A percentile compares a stretch with the other conserved stretches of the same genome.
Conservation (phyloP, 1,284 basidiomycete species). For the Vanrija sp. region DNA sequence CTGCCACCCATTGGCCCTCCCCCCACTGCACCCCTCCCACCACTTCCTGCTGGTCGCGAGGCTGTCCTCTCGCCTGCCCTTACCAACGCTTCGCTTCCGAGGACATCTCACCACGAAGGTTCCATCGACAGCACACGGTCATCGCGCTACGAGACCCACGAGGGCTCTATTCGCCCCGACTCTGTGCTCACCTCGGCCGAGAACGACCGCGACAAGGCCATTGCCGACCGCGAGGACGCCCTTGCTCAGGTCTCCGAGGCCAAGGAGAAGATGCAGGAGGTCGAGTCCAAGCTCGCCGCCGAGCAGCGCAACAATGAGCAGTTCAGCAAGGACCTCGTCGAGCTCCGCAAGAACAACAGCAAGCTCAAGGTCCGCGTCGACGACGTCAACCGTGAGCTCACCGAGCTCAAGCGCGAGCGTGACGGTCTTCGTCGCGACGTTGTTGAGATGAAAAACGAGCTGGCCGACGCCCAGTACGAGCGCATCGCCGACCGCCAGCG, state of each 20-base stretch:
- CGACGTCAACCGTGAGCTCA: slow-evolving; percentile 22
- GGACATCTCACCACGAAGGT: slow-evolving; percentile 13
- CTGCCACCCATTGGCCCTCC: slow-evolving; percentile 43
- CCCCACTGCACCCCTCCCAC: slow-evolving; percentile 39
- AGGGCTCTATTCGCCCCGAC: slow-evolving; percentile 8
- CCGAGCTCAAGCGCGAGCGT: slow-evolving; percentile 35
- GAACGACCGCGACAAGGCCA: slow-evolving; percentile 12
- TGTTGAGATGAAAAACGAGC: slow-evolving; percentile 24
- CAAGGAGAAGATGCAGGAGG: slow-evolving; percentile 8
- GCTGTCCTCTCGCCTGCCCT: slow-evolving; percentile 16
- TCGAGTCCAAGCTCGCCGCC: slow-evolving; percentile 10
- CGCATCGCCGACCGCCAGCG: slow-evolving; percentile 37
- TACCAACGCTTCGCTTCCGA: slow-evolving; percentile 11
- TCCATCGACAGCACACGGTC: slow-evolving; percentile 13
- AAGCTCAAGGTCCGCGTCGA: slow-evolving; percentile 39
- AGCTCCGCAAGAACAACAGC: slow-evolving; percentile 27
- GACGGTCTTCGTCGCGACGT: slow-evolving; percentile 19
- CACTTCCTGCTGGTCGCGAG: slow-evolving; percentile 28
- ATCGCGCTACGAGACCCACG: slow-evolving; percentile 9
- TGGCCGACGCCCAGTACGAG: slow-evolving; percentile 26
- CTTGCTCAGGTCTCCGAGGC: slow-evolving; percentile 8
- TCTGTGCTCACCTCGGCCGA: slow-evolving; percentile 5
- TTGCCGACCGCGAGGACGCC: slow-evolving; percentile 17
- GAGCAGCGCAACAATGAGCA: slow-evolving; percentile 18
- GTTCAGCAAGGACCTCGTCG: slow-evolving; percentile 22